Evolutionary conservation across 306 rosid species (phyloP), one percentile per base, ranked within the genome.

Genomic region (Abrus precatorius): DNA sequence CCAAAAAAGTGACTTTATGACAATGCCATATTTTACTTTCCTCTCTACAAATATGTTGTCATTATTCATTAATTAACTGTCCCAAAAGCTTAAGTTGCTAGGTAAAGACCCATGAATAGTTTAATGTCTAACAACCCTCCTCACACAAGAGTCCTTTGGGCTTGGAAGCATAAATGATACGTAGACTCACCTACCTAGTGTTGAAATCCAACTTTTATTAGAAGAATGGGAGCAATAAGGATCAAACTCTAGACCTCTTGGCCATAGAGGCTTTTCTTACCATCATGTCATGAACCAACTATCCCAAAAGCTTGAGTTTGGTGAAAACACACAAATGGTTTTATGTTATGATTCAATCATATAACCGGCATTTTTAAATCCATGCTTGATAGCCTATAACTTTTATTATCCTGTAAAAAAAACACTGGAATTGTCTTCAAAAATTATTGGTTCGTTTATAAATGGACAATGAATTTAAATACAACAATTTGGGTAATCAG

Each of bases 391-490:
- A 53, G 33, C 45, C 63, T 12, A 28, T 38, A 64, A 28, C 14
- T 50, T 53, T 65, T 53, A 34, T 32, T 47, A 62, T 48, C 72
- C 60, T 48, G 61, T 33, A 34, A 69, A 69, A 29, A 29, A 29
- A 10, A 36, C 8, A 30, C 12, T 13, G 49, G 14, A 28, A 14
- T 43, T 68, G 7, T 27, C 69, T 67, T 41, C n/a, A 70, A 50
- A 30, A 55, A 32, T 55, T 7, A 13, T 57, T 43, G 48, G 47
- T 30, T 57, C 38, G 54, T 53, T 54, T 38, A 41, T 59, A 44
- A 59, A 59, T 45, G 69, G 69, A 41, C 65, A 32, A 40, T 40
- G 50, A 77, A 48, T 76, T 11, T 40, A 76, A 33, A 62, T 49
- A 30, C 63, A 34, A n/a, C 27, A 69, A 9, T 56, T 53, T 12